Evolutionary conservation across 1,284 basidiomycete species (phyloP).

Genomic region (Cerrena zonata): DNA sequence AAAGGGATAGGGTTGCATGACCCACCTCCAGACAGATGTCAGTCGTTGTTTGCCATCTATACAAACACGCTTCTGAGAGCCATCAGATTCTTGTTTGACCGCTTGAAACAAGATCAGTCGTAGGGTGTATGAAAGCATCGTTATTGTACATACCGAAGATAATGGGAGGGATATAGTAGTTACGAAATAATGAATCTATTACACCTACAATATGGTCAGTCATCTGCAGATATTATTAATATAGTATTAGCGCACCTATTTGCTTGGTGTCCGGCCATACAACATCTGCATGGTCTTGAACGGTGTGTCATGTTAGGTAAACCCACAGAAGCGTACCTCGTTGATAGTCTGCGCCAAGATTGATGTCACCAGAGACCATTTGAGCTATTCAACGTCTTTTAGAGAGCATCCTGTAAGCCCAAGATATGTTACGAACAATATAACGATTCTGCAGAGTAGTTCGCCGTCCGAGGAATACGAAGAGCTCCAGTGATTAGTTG

Average conservation of each 20-base stretch:
- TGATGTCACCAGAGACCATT: constrained; percentile 51
- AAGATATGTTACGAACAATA: constrained; percentile 40
- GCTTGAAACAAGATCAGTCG: constrained; percentile 19
- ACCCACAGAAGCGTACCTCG: constrained; percentile 41
- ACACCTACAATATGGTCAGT: constrained; percentile 27
- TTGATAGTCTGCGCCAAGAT: constrained; percentile 71
- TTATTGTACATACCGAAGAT: constrained; percentile 37
- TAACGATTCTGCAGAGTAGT: constrained; percentile 60
- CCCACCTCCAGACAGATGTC: constrained; percentile 57
- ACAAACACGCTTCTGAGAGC: constrained; percentile 57
- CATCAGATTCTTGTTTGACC: constrained; percentile 43
- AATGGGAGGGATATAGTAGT: constrained; percentile 52
- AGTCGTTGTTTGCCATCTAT: constrained; percentile 78
- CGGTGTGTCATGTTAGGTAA: not conserved
- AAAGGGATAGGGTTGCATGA: too few species aligned
- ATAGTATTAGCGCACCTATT: constrained; percentile 16
- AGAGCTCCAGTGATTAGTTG: constrained; percentile 47
- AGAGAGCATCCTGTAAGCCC: too few species aligned
- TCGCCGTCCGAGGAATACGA: constrained; percentile 57
- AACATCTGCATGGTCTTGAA: constrained; percentile 40
- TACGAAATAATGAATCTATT: constrained; percentile 51
- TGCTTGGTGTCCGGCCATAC: constrained; percentile 52
- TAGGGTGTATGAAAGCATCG: not conserved
- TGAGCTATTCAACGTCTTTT: too few species aligned
- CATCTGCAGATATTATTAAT: not conserved